Evolutionary conservation across 352 stramenopile genomes (phyloP), one percentile per base, ranked within the genome.

Genomic region (Pythium sp.): DNA sequence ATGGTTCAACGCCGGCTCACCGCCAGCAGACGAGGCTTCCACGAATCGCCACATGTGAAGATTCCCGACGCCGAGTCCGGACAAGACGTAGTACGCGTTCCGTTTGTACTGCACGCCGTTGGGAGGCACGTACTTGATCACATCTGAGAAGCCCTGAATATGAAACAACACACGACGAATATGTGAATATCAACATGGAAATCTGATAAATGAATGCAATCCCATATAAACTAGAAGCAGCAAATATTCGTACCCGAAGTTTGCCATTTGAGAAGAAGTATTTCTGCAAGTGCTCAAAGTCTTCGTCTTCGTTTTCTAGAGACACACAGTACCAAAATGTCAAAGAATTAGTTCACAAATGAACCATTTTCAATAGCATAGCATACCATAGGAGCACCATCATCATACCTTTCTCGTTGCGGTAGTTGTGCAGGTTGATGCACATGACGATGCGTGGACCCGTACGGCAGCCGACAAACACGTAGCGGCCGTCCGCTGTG

Each of bases 241-340:
- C 5, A 24, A 4, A 55, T n/a, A 28, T 3, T 3, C 55, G 56
- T 73, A 94, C 87, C 32, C 86, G 78, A 60, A 92, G 69, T 71
- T 73, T 89, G 49, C 5, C 53, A 54, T 89, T 87, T 1, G 67
- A 75, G 61, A 86, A 60, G 53, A 93, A 95, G 15, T 87, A 78
- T 56, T 94, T 94, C 24, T 92, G 82, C 41, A 92, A 79, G 65
- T 94, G 83, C 66, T 93, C 78, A 62, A 89, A 87, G 60, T 93
- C 81, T 43, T 94, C 87, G 26, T 92, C 84, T 59, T 90, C 85
- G 7, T 80, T 86, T 58, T 92, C 84, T 94, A 65, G 9, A 55
- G 15, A 41, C 18, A 22, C 14, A 57, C 62, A 72, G 51, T 4
- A 38, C 46, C 32, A 51, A 65, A 58, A 63, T 43, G 15, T 49